Percentiles rank a stretch among this genome's conserved stretches.
phyloP scores from a whole-genome alignment of 352 stramenopile genomes.

The Globisporangium iwayamae region DNA sequence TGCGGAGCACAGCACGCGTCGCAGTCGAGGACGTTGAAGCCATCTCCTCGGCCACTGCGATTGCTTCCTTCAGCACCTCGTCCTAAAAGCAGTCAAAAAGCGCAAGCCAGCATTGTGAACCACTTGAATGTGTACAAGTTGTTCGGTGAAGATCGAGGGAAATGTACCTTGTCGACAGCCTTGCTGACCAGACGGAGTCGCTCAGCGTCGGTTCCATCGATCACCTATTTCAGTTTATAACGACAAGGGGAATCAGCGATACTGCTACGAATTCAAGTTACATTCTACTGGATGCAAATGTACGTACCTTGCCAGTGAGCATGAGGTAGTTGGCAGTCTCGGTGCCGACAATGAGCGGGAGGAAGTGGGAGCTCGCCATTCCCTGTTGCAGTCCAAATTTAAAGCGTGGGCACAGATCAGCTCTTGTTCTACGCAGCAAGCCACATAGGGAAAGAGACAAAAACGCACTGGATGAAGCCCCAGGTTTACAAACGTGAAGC shows the following conservation, averaged over 20 bases:
- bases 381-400: conserved; percentile 26
- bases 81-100: conserved; percentile 17
- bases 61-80: conserved; percentile 42
- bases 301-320: conserved; percentile 54
- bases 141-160: not conserved
- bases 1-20: conserved; percentile 59
- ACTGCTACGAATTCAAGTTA: not conserved
- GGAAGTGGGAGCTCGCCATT: conserved; percentile 83
- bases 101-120: not conserved
- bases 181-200: conserved; percentile 50
- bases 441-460: not conserved
- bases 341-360: conserved; percentile 58
- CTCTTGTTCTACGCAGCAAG: not conserved
- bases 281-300: too few relatives aligned
- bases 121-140: not conserved
- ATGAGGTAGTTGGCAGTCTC: conserved; percentile 72
- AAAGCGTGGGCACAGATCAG: not conserved
- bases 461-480: conserved; percentile 64
- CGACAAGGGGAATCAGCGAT: too few relatives aligned
- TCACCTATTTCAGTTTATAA: conserved; percentile 23
- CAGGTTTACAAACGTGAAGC: conserved; percentile 86
- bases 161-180: conserved; percentile 28
- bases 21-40: conserved; percentile 59
- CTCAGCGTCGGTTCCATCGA: conserved; percentile 62
- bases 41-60: conserved; percentile 57